Evolutionary conservation across 1,284 basidiomycete genomes (phyloP).

Genomic region (Malassezia globosa): DNA sequence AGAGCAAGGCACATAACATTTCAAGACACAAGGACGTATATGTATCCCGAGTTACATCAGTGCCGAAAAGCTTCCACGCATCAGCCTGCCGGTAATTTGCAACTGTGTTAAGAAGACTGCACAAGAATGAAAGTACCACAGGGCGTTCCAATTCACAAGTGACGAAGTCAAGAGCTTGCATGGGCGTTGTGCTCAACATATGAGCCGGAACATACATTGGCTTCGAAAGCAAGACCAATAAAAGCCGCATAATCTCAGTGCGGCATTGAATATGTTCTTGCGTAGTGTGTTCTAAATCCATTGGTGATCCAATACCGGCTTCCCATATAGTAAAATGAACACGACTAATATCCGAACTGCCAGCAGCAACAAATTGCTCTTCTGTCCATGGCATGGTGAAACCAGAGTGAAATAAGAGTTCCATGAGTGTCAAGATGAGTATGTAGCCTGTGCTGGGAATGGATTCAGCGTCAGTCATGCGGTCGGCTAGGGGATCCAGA

Average conservation of each 20-base stretch:
- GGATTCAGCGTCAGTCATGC: not conserved
- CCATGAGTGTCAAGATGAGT: slow-evolving; percentile 19
- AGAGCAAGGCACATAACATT: slow-evolving; percentile 31
- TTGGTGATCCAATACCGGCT: slow-evolving; percentile 37
- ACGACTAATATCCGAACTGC: slow-evolving; percentile 11
- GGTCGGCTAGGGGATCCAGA: slow-evolving; percentile 1
- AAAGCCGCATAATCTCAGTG: slow-evolving; percentile 31
- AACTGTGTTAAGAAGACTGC: slow-evolving; percentile 39
- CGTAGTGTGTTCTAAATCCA: slow-evolving; percentile 27
- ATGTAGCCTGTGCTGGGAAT: slow-evolving; percentile 2
- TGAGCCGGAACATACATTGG: slow-evolving; percentile 32
- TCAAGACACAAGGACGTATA: slow-evolving; percentile 30
- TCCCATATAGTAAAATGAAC: slow-evolving; percentile 40
- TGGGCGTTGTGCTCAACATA: slow-evolving; percentile 13
- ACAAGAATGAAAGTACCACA: slow-evolving; percentile 35
- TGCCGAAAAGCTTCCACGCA: slow-evolving; percentile 12
- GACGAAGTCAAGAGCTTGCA: slow-evolving; percentile 24
- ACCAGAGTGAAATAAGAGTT: slow-evolving; percentile 42
- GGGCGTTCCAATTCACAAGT: slow-evolving; percentile 25
- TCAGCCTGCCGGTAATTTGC: slow-evolving; percentile 22
- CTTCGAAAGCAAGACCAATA: slow-evolving; percentile 41
- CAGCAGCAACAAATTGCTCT: slow-evolving; percentile 26
- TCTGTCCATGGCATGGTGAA: slow-evolving; percentile 44
- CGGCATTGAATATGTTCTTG: slow-evolving; percentile 29
- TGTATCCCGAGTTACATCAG: slow-evolving; percentile 21